Base-by-base conservation (phyloP, 169 alveolate species). In the Eimeria mitis region DNA sequence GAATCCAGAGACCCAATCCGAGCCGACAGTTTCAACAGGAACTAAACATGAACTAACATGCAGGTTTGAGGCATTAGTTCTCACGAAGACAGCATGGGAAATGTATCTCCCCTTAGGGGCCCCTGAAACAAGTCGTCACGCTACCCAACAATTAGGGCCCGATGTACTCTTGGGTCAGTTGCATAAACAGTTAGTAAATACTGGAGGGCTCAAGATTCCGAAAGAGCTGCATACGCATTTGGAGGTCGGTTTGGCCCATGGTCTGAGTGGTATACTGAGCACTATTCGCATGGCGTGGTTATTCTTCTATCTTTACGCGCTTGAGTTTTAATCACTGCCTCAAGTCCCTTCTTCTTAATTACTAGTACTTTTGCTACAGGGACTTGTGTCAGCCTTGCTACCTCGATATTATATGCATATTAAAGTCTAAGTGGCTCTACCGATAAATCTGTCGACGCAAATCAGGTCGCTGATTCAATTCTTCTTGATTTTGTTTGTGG, bases 41-140 rank as follows among this genome's bases (percentile, higher is more conserved):
- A 19, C 61, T 52, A 21, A 34, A 4, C 11, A 6, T 44, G 83
- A 42, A 63, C 49, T n/a, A 9, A 4, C 63, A 9, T 23, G 83
- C n/a, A 61, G 78, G 21, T 87, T 87, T 47, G 94, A 87, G 54
- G 94, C 94, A 40, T 63, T 87, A 83, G 94, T 87, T 42, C 94
- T 87, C 68, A 87, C 94, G 34, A 87, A 65, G 68, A 87, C 94
- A 9, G 94, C 94, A 83, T 87, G 94, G 94, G 94, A 87, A 47
- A 63, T 31, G 79, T 75, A 87, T 56, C 71, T 87, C 19, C 94
- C 94, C 8, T 23, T 63, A 7, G 70, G 54, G n/a, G 49, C 83
- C 56, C 31, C 81, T n/a, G 83, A 47, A 63, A 28, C 68, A 44
- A 63, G 37, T 25, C 16, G 83, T 19, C 84, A 4, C 47, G 70